Percentiles rank a stretch among this genome's conserved stretches.
Evolutionary conservation across 108 stramenopile genomes (phyloP).

Genomic region (Skeletonema potamos): DNA sequence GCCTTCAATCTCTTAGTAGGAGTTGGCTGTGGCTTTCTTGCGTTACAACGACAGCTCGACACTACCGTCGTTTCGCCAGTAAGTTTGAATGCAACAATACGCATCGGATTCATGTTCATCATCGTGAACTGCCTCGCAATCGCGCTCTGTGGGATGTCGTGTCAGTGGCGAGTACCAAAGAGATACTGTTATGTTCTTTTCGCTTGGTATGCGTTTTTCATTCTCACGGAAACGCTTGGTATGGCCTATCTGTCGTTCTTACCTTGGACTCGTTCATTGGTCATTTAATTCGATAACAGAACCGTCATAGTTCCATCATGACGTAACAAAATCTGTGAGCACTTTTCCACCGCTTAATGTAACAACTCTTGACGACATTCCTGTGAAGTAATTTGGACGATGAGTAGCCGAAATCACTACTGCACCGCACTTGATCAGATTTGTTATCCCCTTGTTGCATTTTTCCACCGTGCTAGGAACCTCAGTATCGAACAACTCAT

Average conservation of each 20-base stretch:
- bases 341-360: conserved; percentile 47
- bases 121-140: conserved; percentile 62
- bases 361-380: conserved; percentile 22
- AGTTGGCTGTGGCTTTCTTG: conserved; percentile 40
- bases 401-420: conserved; percentile 45
- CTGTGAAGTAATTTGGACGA: conserved; percentile 19
- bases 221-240: too few relatives aligned
- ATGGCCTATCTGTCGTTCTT: too few relatives aligned
- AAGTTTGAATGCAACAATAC: conserved; percentile 49
- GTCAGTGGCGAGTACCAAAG: conserved; percentile 39
- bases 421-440: conserved; percentile 29
- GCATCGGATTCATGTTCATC: conserved; percentile 70
- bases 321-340: conserved; percentile 3
- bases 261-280: conserved; percentile 12
- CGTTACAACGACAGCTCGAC: conserved; percentile 21
- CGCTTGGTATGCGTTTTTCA: conserved; percentile 24
- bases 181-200: conserved; percentile 34
- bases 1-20: conserved; percentile 80
- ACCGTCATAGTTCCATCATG: background rate
- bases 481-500: conserved; percentile 42
- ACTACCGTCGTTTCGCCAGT: conserved; percentile 41
- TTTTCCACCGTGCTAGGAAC: conserved; percentile 34
- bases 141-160: conserved; percentile 41
- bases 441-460: conserved; percentile 29
- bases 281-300: background rate